Evolutionary conservation across 352 stramenopile genomes (phyloP).

Genomic region (Blastocystis sp.): DNA sequence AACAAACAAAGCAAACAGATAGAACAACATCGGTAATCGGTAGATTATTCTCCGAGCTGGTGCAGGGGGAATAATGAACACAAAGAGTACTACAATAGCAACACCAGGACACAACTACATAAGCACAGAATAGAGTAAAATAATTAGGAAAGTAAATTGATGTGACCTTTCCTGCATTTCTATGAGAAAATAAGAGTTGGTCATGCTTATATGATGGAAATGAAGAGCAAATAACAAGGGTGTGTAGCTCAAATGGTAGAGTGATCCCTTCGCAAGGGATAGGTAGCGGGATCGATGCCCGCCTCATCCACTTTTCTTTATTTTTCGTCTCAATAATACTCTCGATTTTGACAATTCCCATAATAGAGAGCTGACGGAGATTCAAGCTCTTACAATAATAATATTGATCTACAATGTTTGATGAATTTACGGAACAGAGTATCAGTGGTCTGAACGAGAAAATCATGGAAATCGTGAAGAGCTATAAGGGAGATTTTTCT

Average conservation of each 20-base stretch:
- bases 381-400: not conserved
- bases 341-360: not conserved
- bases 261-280: slow-evolving; percentile 61
- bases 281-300: slow-evolving; percentile 62
- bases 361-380: not conserved
- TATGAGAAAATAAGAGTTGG: no score
- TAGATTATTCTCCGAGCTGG: no score
- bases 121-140: no score
- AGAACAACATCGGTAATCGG: no score
- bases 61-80: no score
- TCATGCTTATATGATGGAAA: not conserved
- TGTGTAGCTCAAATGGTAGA: slow-evolving; percentile 63
- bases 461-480: not conserved
- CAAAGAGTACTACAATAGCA: no score
- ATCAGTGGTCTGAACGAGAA: not conserved
- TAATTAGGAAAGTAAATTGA: no score
- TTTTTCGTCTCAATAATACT: not conserved
- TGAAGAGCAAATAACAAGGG: not conserved
- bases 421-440: not conserved
- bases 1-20: no score
- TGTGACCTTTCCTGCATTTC: no score
- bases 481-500: not conserved
- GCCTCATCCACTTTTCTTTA: slow-evolving; percentile 61
- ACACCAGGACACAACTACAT: no score
- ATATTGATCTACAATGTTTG: not conserved